These are phyloP conservation scores for Alternaria rosae DNA, from an alignment of 2,329 filamentous ascomycete species.

Conservation along the genomic window DNA sequence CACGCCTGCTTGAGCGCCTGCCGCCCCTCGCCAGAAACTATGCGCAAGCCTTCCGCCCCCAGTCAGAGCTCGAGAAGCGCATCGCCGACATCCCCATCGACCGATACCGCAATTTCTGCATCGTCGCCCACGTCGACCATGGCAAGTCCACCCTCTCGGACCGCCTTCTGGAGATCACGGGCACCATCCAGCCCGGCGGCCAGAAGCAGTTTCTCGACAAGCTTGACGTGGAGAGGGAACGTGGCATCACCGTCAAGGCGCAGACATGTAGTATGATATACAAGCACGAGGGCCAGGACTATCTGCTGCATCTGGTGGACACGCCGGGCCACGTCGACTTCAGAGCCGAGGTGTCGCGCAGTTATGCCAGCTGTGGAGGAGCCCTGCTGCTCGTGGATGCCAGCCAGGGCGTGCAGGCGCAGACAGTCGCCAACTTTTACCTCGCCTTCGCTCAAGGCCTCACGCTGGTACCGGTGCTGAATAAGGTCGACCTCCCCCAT, in stretches of 20 bases:
- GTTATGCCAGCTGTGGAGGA: constrained; percentile 94
- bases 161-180: constrained; percentile 89
- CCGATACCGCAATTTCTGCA: constrained; percentile 93
- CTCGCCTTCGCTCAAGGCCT: constrained; percentile 93
- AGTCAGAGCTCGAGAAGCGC: constrained; percentile 65
- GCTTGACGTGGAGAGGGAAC: constrained; percentile 92
- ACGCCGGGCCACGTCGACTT: constrained; percentile 99
- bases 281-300: constrained; percentile 83
- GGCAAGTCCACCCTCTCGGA: constrained; percentile 97
- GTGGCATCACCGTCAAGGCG: constrained; percentile 97
- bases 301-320: constrained; percentile 93
- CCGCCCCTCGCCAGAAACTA: constrained; percentile 34
- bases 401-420: constrained; percentile 94
- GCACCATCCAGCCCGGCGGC: constrained; percentile 82
- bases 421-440: constrained; percentile 99
- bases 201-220: constrained; percentile 98
- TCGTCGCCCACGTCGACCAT: constrained; percentile 98
- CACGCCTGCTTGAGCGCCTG: constrained; percentile 39
- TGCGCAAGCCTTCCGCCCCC: constrained; percentile 50
- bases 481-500: constrained; percentile 93
- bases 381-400: constrained; percentile 90
- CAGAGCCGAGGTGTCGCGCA: constrained; percentile 91
- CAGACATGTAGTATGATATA: constrained; percentile 99
- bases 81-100: constrained; percentile 80
- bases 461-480: constrained; percentile 86